These are phyloP conservation scores for Colletotrichum sp. DNA, from an alignment of 2,329 filamentous ascomycete genomes.

Conservation along the genomic window DNA sequence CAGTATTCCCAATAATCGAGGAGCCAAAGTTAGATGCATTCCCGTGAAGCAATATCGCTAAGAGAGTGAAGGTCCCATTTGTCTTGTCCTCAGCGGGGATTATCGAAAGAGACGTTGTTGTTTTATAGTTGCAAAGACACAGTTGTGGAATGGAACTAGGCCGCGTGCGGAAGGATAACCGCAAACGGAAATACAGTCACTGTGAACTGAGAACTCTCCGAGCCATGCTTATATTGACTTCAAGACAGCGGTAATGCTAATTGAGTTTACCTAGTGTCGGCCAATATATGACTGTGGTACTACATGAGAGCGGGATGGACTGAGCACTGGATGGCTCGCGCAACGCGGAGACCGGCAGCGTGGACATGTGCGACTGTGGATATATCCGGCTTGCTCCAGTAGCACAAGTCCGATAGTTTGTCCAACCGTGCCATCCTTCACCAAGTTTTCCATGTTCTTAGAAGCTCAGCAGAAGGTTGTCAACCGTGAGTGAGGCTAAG, in stretches of 20 bases:
- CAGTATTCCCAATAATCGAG: accelerated
- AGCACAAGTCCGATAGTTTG: not conserved
- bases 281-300: not conserved
- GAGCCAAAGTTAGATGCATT: not conserved
- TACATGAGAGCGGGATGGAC: accelerated
- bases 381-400: not conserved
- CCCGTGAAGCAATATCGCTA: too few species aligned
- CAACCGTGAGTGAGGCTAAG: not conserved
- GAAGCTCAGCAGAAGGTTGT: accelerated
- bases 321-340: not conserved
- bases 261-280: not conserved
- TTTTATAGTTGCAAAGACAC: not conserved
- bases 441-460: too few species aligned
- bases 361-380: not conserved
- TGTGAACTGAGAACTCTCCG: not conserved
- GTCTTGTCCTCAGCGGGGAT: not conserved
- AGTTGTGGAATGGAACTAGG: accelerated
- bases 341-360: not conserved
- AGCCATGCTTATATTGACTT: not conserved
- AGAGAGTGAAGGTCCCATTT: too few species aligned
- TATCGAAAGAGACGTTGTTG: not conserved
- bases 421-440: not conserved
- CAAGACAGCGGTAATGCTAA: not conserved
- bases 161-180: not conserved
- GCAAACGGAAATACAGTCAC: not conserved